phyloP scores from a whole-genome alignment of 2,329 filamentous ascomycete species.

The Eutypella sp. region DNA sequence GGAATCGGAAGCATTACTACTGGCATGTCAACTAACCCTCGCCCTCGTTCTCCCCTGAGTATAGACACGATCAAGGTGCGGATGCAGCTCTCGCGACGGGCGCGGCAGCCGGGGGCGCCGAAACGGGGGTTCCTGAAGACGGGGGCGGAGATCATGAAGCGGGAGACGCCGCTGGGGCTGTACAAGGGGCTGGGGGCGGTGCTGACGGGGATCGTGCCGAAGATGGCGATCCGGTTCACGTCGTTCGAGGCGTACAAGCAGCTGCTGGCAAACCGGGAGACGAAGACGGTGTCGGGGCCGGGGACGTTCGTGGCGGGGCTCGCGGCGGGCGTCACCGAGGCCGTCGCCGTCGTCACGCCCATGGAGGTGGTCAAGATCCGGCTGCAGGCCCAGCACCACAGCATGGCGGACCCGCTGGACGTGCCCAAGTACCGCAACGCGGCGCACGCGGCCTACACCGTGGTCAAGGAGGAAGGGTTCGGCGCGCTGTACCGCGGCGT shows the following conservation, averaged over 20 bases:
- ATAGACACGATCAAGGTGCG: conserved; percentile 96
- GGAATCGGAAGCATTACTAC: neutral
- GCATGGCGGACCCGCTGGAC: conserved; percentile 93
- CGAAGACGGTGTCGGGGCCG: conserved; percentile 63
- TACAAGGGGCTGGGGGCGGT: conserved; percentile 99
- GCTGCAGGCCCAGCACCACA: conserved; percentile 95
- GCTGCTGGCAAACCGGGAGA: conserved; percentile 62
- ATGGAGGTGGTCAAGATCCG: conserved; percentile 99
- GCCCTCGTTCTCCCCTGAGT: neutral
- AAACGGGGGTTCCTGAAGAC: conserved; percentile 84
- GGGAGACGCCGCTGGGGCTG: conserved; percentile 85
- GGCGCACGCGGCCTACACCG: conserved; percentile 76
- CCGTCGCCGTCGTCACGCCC: conserved; percentile 90
- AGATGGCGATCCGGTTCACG: conserved; percentile 99
- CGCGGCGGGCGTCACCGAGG: conserved; percentile 90
- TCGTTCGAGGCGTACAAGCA: conserved; percentile 97
- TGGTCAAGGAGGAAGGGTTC: conserved; percentile 84
- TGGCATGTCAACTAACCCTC: neutral
- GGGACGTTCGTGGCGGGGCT: conserved; percentile 73
- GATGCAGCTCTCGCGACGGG: conserved; percentile 93
- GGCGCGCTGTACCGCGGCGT: conserved; percentile 90
- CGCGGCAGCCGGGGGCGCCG: conserved; percentile 75
- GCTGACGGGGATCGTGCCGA: conserved; percentile 91
- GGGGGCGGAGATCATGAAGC: conserved; percentile 77
- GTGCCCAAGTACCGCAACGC: conserved; percentile 96